Evolutionary conservation across 306 rosid genomes (phyloP).

Genomic region (Sophora flavescens): DNA sequence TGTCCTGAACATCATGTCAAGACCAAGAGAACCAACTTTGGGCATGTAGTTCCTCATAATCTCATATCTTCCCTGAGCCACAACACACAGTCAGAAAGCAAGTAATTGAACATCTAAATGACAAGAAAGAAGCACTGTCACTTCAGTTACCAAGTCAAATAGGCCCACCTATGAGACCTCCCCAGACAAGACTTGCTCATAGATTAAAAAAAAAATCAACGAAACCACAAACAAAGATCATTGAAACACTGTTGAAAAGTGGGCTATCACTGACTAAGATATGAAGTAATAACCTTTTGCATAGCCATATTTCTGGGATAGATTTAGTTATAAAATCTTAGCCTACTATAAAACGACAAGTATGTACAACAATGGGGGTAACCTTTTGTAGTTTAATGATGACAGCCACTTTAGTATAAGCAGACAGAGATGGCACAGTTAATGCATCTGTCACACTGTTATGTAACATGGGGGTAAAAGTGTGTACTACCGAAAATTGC

Average conservation of each 20-base stretch:
- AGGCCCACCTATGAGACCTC: conserved; percentile 15
- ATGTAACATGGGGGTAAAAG: conserved; percentile 13
- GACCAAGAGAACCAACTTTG: conserved; percentile 95
- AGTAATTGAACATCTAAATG: conserved; percentile 39
- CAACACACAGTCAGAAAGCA: conserved; percentile 50
- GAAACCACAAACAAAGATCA: conserved; percentile 16
- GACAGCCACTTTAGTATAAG: neutral
- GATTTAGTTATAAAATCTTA: conserved; percentile 11
- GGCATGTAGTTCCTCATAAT: conserved; percentile 98
- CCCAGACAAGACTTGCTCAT: conserved; percentile 14
- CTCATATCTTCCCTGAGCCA: conserved; percentile 87
- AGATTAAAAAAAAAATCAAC: neutral
- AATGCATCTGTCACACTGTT: neutral
- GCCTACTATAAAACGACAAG: neutral
- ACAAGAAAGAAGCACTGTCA: conserved; percentile 25
- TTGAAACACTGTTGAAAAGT: conserved; percentile 16
- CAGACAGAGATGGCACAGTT: neutral
- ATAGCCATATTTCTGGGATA: conserved; percentile 28
- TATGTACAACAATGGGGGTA: neutral
- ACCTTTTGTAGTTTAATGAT: neutral
- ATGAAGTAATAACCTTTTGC: conserved; percentile 15
- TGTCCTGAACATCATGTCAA: conserved; percentile 99
- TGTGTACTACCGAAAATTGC: neutral
- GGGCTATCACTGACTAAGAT: conserved; percentile 17
- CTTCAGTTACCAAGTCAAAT: conserved; percentile 31